Base-by-base conservation (phyloP, 176 grass and related monocot genomes). In the Musa itinerans region DNA sequence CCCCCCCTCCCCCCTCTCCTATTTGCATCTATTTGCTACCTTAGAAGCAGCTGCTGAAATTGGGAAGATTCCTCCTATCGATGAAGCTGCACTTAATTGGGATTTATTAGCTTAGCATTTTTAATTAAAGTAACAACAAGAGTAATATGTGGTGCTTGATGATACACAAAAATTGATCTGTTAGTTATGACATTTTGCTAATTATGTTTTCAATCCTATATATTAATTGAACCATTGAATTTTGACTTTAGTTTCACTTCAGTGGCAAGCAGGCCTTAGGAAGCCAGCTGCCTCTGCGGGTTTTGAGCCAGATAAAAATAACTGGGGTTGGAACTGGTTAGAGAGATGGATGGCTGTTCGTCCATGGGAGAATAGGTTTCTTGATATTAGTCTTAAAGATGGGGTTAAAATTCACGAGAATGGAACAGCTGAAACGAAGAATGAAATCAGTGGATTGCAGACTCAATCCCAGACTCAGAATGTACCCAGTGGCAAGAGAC, bases 301-400 rank as follows among this genome's bases (percentile, higher is more conserved):
- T 65, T 83, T 87, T 89, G 84, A 86, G 75, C 84, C 84, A 64
- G 88, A 98, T 76, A 93, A 89, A 72, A 89, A 86, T 69, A 93
- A 77, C 76, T 89, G 90, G 95, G 91, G 90, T 67, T 98, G 90
- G 95, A 98, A 91, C 75, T 98, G 95, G 95, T 80, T 98, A 61
- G 95, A 98, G 80, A 87, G 95, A 83, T 98, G 95, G 95, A 98
- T 98, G 94, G 84, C 86, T 22, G 84, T 98, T 64, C 88, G 86
- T 64, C 86, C 94, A 9, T 98, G 94, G 94, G 94, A 98, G 75
- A 98, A 89, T 68, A 81, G 90, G n/a, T 93, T 93, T 56, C 86
- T 98, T 57, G 94, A 87, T 34, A 77, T 76, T 50, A 89, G 79
- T 71, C 14, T 80, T 63, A 76, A 89, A 69, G 86, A 93, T 65